These are phyloP conservation scores for Candida tetrigidarum DNA, from an alignment of 1,139 yeast species.

Conservation along the genomic window DNA sequence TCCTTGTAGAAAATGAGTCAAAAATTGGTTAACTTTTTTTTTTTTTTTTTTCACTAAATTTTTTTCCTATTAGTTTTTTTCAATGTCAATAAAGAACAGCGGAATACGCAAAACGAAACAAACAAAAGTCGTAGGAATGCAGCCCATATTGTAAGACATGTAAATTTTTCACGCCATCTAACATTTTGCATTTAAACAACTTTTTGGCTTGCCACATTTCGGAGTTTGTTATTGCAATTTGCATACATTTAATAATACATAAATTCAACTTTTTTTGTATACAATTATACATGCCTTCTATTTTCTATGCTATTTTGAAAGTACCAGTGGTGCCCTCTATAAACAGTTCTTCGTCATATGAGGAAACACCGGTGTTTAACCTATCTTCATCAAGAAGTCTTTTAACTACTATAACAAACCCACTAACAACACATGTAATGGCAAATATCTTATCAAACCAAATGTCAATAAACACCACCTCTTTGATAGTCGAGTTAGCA, in stretches of 20 bases:
- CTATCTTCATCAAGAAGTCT: slow-evolving; percentile 24
- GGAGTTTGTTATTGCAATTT: too few species aligned
- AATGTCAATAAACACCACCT: slow-evolving; percentile 66
- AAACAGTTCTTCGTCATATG: slow-evolving; percentile 37
- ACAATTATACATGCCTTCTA: too few species aligned
- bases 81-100: too few species aligned
- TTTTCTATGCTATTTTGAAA: slow-evolving; percentile 16
- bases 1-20: slow-evolving; percentile 1
- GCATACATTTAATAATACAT: too few species aligned
- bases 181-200: too few species aligned
- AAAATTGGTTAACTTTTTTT: slow-evolving; percentile 1
- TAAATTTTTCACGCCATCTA: too few species aligned
- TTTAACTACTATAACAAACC: slow-evolving; percentile 44
- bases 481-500: slow-evolving; percentile 28
- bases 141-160: too few species aligned
- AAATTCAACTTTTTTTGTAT: too few species aligned
- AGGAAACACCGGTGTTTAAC: slow-evolving; percentile 16
- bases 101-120: too few species aligned
- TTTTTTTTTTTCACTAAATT: background rate
- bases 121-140: too few species aligned
- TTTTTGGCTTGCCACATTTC: too few species aligned
- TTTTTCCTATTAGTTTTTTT: background rate
- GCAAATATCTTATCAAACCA: slow-evolving; percentile 84
- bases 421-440: slow-evolving; percentile 55
- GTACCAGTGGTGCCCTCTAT: slow-evolving; percentile 13